Evolutionary conservation across 345 rosid species (phyloP).

Genomic region (Camelina laxa): DNA sequence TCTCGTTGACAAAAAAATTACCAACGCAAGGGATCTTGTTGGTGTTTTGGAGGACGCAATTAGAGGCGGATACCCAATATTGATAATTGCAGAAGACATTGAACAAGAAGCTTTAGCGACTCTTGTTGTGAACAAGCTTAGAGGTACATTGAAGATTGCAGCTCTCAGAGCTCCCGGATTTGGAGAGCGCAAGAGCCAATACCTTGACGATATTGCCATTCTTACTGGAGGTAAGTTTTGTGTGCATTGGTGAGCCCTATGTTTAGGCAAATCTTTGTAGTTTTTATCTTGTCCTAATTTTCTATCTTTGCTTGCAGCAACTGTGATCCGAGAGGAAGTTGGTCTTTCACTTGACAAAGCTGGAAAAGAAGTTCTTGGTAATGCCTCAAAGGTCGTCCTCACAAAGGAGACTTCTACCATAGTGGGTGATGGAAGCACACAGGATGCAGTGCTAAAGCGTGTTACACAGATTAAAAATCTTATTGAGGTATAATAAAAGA

Average conservation of each 20-base stretch:
- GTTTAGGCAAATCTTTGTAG: not conserved
- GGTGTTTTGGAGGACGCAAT: conserved; percentile 89
- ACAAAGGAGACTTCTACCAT: conserved; percentile 92
- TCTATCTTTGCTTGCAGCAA: conserved; percentile 52
- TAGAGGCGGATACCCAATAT: conserved; percentile 71
- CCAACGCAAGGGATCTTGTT: conserved; percentile 94
- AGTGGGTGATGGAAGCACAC: conserved; percentile 98
- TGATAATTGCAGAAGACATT: conserved; percentile 91
- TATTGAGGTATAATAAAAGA: conserved; percentile 61
- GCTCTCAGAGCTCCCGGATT: conserved; percentile 98
- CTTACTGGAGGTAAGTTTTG: conserved; percentile 66
- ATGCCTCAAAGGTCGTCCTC: conserved; percentile 90
- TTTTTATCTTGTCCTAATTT: conserved; percentile 2
- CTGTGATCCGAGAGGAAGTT: conserved; percentile 91
- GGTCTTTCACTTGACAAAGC: conserved; percentile 97
- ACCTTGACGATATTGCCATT: conserved; percentile 97
- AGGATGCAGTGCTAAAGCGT: conserved; percentile 89
- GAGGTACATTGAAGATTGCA: conserved; percentile 92
- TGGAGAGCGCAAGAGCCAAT: conserved; percentile 95
- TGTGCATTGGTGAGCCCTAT: conserved; percentile 11
- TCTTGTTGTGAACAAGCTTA: conserved; percentile 92
- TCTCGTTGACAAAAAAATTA: conserved; percentile 95
- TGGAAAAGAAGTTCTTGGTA: conserved; percentile 86
- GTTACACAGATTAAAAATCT: conserved; percentile 91
- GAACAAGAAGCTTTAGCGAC: conserved; percentile 98